Base-by-base conservation (phyloP, 140 eudicot genomes). In the Cichorium intybus region DNA sequence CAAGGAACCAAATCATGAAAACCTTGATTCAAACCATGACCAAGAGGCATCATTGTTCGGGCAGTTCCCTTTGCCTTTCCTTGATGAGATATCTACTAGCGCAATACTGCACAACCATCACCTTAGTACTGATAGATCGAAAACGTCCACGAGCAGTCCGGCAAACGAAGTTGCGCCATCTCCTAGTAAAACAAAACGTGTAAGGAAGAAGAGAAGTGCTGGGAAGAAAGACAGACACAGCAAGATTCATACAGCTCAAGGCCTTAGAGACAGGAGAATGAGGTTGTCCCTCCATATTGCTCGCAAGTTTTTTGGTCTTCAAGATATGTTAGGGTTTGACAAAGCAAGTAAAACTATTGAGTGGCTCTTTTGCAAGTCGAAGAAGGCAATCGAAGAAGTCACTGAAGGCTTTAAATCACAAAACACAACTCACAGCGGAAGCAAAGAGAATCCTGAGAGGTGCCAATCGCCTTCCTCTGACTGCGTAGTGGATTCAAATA, bases 181-280 rank as follows among this genome's bases (percentile, higher is more conserved):
- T 0, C 62, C 74, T 28, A 37, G 68, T 20, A 58, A 77, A 64
- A 8, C 66, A 1, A 66, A 49, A 27, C 69, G 70, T 4, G 66
- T 24, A 24, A 56, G 53, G 73, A 82, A 78, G 77, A 77, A 61
- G 58, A 72, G 85, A 75, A 73, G 75, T 28, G 75, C 73, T 0
- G 89, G 89, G 21, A 83, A 80, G 75, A 83, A 80, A 53, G 89
- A 83, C 33, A 47, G 89, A 55, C 89, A 83, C 68, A 83, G 83
- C 89, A 83, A 83, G 70, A 83, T 83, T 47, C 71, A 72, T 20
- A 83, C 89, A 2, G 83, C 85, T 33, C 82, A 75, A n/a, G 89
- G 89, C 23, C 70, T 79, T 50, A 72, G 89, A 68, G 85, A 69
- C 63, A 16, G 89, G 52, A 76, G 89, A 60, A 83, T 83, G 89